Evolutionary conservation across 1,139 yeast species (phyloP), one percentile per base, ranked within the genome.

Genomic region (Kluyveromyces sp.): DNA sequence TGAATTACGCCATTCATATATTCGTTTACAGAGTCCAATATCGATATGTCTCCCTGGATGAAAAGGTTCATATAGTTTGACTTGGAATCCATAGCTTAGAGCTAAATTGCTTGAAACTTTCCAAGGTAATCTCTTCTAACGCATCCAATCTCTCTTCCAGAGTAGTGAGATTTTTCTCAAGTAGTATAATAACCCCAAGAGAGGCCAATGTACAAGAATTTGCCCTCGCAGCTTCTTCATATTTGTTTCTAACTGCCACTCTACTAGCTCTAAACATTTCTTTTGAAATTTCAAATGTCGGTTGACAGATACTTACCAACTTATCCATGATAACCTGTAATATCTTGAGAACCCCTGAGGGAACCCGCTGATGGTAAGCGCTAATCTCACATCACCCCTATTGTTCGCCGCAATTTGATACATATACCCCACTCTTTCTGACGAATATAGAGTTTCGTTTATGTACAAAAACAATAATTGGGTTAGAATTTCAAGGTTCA

Each of bases 111-210:
- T 55, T 54, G 39, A 69, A 60, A 1, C 64, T 37, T 44, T 74
- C 72, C 31, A 73, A 68, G 42, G 81, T 81, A 53, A 78, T 67
- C 37, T 78, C 79, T 57, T 81, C 84, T 51, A 83, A 66, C 3
- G 80, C 73, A 46, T 77, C 75, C 4, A 74, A 52, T 54, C 85
- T 67, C 39, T 77, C 76, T 31, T 76, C 75, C 3, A 78, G 46
- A 1, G 71, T 56, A 77, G 78, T 78, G 27, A 77, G 68, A 42
- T 69, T 63, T 46, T 74, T 73, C 51, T 83, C 90, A 37, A 81
- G 52, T 0, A 75, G 64, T n/a, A 75, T 64, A 2, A 75, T 63
- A 0, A 78, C 60, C 0, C 77, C 77, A 3, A 78, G 70, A 4
- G 76, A 59, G 0, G 76, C 73, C 49, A 73, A 63, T 27, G 67